Evolutionary conservation across 1,284 basidiomycete species (phyloP).

Genomic region (Ceratobasidium sp.): DNA sequence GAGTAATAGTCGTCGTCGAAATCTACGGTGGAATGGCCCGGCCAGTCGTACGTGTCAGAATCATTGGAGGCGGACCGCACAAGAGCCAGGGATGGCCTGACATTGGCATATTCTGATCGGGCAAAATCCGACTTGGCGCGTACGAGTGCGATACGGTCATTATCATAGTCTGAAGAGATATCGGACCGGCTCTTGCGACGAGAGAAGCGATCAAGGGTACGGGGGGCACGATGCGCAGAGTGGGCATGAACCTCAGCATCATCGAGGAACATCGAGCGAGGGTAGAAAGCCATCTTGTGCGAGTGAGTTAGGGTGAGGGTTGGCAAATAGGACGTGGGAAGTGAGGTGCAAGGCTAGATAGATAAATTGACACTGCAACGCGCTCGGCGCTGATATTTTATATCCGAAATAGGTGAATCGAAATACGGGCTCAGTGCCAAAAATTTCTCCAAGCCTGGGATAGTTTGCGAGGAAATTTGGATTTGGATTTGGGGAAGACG

Average conservation of each 20-base stretch:
- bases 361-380: conserved; percentile 1
- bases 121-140: conserved; percentile 33
- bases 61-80: conserved; percentile 18
- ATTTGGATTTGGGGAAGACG: conserved; percentile 15
- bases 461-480: conserved; percentile 32
- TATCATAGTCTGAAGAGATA: conserved; percentile 37
- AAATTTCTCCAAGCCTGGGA: conserved; percentile 30
- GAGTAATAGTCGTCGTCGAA: conserved; percentile 12
- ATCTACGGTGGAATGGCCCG: conserved; percentile 1
- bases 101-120: conserved; percentile 13
- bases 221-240: conserved; percentile 10
- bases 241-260: conserved; percentile 27
- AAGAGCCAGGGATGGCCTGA: conserved; percentile 7
- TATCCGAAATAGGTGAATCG: conserved; percentile 12
- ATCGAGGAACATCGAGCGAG: conserved; percentile 39
- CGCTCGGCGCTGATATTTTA: conserved; percentile 36
- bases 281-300: conserved; percentile 25
- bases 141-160: conserved; percentile 31
- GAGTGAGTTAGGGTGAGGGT: neutral
- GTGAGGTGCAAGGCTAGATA: neutral
- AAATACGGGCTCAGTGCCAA: conserved; percentile 16
- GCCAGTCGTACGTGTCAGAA: conserved; percentile 28
- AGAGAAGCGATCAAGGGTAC: conserved; percentile 13
- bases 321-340: neutral
- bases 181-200: conserved; percentile 39